Conservation (phyloP, 768 basidiomycete genomes). For the Termitomyces sp. region DNA sequence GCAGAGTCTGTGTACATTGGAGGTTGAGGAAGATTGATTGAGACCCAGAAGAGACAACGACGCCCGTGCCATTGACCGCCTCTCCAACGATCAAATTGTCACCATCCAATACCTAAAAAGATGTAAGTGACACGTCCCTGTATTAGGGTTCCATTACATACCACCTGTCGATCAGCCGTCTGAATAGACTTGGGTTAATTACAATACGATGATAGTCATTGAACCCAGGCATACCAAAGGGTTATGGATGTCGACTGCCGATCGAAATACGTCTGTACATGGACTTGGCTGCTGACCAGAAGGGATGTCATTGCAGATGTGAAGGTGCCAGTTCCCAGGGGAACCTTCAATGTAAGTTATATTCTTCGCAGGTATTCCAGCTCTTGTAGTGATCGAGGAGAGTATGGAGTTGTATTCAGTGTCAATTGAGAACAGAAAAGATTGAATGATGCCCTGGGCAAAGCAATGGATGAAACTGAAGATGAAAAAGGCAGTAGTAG, state of each 20-base stretch:
- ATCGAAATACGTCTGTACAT: conserved; percentile 30
- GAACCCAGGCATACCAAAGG: neutral
- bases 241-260: conserved; percentile 11
- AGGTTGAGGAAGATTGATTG: conserved; percentile 20
- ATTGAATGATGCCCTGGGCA: conserved; percentile 45
- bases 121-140: neutral
- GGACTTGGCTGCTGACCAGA: conserved; percentile 23
- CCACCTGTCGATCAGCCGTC: neutral
- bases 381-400: conserved; percentile 28
- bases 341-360: conserved; percentile 30
- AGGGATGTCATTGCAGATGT: conserved; percentile 43
- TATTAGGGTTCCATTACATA: neutral
- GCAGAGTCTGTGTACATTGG: conserved; percentile 39
- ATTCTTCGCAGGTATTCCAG: conserved; percentile 27
- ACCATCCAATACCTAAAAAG: neutral
- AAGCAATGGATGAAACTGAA: conserved; percentile 47
- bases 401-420: conserved; percentile 30
- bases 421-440: conserved; percentile 42
- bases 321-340: conserved; percentile 22
- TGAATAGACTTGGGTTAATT: neutral
- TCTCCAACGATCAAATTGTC: neutral
- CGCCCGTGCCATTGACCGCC: conserved; percentile 15
- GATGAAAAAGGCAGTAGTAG: conserved; percentile 43
- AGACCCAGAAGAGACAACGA: conserved; percentile 18
- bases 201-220: neutral